These are phyloP conservation scores for Citrus mangshanensis DNA, from an alignment of 345 rosid species.

Conservation along the genomic window DNA sequence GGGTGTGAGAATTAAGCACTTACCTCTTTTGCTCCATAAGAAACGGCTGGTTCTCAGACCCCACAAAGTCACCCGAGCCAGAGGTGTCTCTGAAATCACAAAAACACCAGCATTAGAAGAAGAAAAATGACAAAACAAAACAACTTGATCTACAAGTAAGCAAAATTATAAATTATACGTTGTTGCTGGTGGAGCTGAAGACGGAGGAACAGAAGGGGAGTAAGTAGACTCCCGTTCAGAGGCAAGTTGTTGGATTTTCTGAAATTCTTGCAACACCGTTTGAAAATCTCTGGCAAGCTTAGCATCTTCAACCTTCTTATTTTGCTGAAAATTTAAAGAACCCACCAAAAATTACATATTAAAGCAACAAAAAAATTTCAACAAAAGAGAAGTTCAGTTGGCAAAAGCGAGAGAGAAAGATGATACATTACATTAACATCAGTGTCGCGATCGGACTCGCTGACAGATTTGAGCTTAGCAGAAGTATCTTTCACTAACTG, in stretches of 20 bases:
- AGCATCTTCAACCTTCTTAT: slow-evolving; percentile 66
- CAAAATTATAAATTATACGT: slow-evolving; percentile 12
- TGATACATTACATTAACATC: slow-evolving; percentile 31
- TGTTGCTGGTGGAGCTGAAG: slow-evolving; percentile 21
- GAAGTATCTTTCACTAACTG: slow-evolving; percentile 67
- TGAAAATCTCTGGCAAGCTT: slow-evolving; percentile 73
- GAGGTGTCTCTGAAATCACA: slow-evolving; percentile 28
- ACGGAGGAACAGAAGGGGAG: slow-evolving; percentile 46
- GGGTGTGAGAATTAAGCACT: background rate
- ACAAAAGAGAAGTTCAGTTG: no score
- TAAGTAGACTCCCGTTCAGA: slow-evolving; percentile 62
- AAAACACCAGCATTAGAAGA: background rate
- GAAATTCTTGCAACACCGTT: slow-evolving; percentile 51
- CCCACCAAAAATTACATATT: background rate
- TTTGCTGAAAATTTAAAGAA: slow-evolving; percentile 27
- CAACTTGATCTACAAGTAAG: background rate
- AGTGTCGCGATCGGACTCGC: slow-evolving; percentile 47
- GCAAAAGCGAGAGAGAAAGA: background rate
- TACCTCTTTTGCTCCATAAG: slow-evolving; percentile 48
- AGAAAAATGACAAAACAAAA: background rate
- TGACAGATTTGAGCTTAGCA: slow-evolving; percentile 52
- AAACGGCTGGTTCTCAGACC: slow-evolving; percentile 44
- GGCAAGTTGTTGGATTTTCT: slow-evolving; percentile 67
- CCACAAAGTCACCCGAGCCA: slow-evolving; percentile 27
- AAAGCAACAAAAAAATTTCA: no score